Evolutionary conservation across 805 yeast genomes (phyloP), one percentile per base, ranked within the genome.

Genomic region (Candida schatavii): DNA sequence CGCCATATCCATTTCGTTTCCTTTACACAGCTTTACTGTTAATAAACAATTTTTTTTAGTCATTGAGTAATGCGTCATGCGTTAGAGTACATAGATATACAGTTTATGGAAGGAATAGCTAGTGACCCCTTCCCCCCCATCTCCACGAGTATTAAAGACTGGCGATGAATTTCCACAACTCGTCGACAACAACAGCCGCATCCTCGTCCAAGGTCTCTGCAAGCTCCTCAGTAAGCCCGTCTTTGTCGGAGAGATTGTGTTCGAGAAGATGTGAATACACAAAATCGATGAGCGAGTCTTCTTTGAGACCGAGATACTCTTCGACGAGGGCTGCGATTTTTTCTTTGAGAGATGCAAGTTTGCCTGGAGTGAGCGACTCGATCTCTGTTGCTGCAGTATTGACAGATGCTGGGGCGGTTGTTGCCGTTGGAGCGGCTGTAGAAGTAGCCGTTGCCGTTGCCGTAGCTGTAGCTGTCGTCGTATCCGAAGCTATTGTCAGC

Each of bases 291-390:
- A 80, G 62, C 33, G 75, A 71, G 11, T 74, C 78, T 46, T 80
- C 86, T 39, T 63, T 60, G 35, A 76, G 62, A 1, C 84, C 85
- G 36, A 80, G 54, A 42, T 67, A 74, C 43, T 78, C 80, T 41
- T 71, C 79, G 25, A 80, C 57, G 36, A 75, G 61, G 3, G 55
- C 56, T n/a, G 61, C 66, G 17, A 78, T 59, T 44, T 68, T 70
- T 0, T 51, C 49, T 25, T 61, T 61, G 19, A 77, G 47, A 6
- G 50, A 23, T 0, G 19, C 19, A 9, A 14, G 35, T 17, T 15
- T 31, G 21, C 13, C 15, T 17, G 21, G 11, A 5, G 35, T 20
- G 6, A 31, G 18, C 5, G 35, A n/a, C 5, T 20, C 15, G 21
- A 31, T 31, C n/a, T n/a, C n/a, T 9, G 21, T 5, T 20, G 18